phyloP scores from a whole-genome alignment of 768 basidiomycete species.

The Calocera viscosa region DNA sequence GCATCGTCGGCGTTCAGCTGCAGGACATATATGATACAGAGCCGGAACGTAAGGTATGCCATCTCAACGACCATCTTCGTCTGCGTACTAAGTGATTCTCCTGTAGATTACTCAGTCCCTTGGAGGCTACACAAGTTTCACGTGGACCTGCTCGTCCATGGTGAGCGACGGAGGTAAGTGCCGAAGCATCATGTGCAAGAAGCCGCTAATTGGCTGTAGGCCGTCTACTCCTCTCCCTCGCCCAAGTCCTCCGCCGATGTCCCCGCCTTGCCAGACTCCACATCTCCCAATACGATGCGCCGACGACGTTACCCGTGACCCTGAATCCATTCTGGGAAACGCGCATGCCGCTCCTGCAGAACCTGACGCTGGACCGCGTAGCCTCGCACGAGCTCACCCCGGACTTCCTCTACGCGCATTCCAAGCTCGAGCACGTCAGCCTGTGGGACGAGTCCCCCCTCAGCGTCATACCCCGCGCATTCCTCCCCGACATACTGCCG shows the following conservation, averaged over 20 bases:
- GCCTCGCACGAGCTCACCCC: constrained; percentile 5
- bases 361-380: neutral
- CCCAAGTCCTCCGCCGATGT: neutral
- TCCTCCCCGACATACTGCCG: neutral
- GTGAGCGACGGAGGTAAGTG: neutral
- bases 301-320: neutral
- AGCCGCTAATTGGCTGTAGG: neutral
- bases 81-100: neutral
- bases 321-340: neutral
- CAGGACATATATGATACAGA: neutral
- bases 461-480: neutral
- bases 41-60: neutral
- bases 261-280: neutral
- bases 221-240: neutral
- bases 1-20: constrained; percentile 2
- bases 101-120: neutral
- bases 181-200: neutral
- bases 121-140: neutral
- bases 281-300: neutral
- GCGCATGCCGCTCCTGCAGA: neutral
- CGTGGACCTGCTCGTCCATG: constrained; percentile 4
- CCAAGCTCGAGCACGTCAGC: neutral
- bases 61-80: neutral
- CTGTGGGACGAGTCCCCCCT: constrained; percentile 3
- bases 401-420: constrained; percentile 2